phyloP scores from a whole-genome alignment of 768 basidiomycete genomes.

The Trichaptum fuscoviolaceum region DNA sequence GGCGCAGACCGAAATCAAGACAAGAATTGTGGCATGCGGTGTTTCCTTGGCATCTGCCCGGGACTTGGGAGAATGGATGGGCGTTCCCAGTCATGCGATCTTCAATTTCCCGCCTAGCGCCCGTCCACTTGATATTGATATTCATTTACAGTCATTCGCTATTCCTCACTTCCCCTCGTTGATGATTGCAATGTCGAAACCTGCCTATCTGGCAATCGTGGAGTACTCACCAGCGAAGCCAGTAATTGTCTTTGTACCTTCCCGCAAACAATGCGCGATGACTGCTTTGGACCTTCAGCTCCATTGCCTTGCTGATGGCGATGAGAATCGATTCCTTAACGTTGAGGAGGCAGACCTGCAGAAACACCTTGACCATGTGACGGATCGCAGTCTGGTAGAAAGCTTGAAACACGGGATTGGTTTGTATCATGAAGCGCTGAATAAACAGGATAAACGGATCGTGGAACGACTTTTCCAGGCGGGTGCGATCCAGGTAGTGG shows the following conservation, averaged over 20 bases:
- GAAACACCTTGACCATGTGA: conserved; percentile 82
- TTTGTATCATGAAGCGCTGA: conserved; percentile 92
- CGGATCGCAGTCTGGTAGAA: conserved; percentile 70
- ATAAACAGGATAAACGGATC: conserved; percentile 89
- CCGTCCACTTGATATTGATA: conserved; percentile 95
- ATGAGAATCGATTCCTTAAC: conserved; percentile 84
- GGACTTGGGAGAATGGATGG: conserved; percentile 98
- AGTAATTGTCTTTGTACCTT: conserved; percentile 89
- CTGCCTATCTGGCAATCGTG: conserved; percentile 86
- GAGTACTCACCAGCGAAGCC: conserved; percentile 85
- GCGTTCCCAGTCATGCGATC: conserved; percentile 85
- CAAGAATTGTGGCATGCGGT: conserved; percentile 90
- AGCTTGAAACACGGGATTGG: conserved; percentile 87
- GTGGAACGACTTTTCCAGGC: conserved; percentile 90
- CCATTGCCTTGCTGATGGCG: conserved; percentile 84
- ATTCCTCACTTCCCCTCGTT: conserved; percentile 98
- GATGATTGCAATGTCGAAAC: conserved; percentile 99
- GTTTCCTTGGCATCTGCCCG: conserved; percentile 94
- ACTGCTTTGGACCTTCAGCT: conserved; percentile 88
- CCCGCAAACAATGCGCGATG: conserved; percentile 87
- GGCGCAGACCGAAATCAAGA: conserved; percentile 88
- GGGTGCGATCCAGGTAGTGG: conserved; percentile 90
- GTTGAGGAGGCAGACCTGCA: conserved; percentile 77
- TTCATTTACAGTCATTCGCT: conserved; percentile 92
- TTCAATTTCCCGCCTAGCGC: conserved; percentile 99